Percentiles rank a stretch among this genome's conserved stretches.
Conservation (phyloP, 495 filamentous ascomycete genomes). For the Daldinia concentrica region DNA sequence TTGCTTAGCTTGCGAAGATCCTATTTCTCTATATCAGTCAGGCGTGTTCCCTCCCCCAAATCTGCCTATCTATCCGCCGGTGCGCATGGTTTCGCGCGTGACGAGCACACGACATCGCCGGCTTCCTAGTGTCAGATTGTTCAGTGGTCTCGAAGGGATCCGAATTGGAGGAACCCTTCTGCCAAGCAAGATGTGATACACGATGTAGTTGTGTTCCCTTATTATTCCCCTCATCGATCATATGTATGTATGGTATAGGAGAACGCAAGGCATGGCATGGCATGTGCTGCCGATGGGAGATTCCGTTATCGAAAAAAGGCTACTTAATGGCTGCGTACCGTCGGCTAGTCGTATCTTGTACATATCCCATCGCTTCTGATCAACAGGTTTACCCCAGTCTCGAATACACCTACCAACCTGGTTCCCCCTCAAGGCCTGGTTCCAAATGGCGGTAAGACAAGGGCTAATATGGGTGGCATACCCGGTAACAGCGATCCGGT, state of each 20-base stretch:
- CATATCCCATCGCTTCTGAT: conserved; percentile 17
- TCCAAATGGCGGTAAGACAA: conserved; percentile 38
- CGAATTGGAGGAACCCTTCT: conserved; percentile 11
- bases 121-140: background rate
- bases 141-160: conserved; percentile 11
- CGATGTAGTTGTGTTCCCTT: conserved; percentile 4
- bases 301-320: conserved; percentile 20
- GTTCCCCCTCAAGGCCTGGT: conserved; percentile 5
- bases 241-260: conserved; percentile 24
- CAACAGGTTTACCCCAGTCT: conserved; percentile 15
- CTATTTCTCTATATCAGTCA: conserved; percentile 19
- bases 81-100: conserved; percentile 30
- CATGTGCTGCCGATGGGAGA: conserved; percentile 30
- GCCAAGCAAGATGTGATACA: conserved; percentile 10
- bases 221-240: conserved; percentile 19
- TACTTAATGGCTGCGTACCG: conserved; percentile 9
- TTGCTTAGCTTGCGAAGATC: conserved; percentile 5
- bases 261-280: background rate
- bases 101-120: conserved; percentile 27
- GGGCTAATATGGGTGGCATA: background rate
- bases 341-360: conserved; percentile 16
- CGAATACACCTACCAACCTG: background rate
- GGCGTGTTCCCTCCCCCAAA: conserved; percentile 13
- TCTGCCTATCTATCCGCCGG: conserved; percentile 16
- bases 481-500: conserved; percentile 22